Evolutionary conservation across 192 early-diverging fungal species (phyloP), one percentile per base, ranked within the genome.

Genomic region (Coemansia sp.): DNA sequence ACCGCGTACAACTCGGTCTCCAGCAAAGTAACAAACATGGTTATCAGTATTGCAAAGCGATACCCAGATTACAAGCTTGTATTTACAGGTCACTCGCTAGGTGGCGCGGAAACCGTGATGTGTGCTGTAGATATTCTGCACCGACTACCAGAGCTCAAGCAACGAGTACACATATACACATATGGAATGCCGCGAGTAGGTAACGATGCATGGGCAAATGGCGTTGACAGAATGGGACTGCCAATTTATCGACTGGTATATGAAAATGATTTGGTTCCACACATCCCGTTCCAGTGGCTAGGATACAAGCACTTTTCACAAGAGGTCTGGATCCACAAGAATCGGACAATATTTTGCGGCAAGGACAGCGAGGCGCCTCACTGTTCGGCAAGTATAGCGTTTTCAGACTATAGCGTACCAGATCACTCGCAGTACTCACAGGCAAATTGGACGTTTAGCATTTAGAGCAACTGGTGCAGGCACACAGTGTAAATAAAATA

Each of bases 61-160:
- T 70, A 74, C 23, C 78, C 82, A 4, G 32, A 63, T 1, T 74
- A 84, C 66, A 74, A 72, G 50, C n/a, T 84, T 7, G 77, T 84
- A 38, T 79, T 84, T 64, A 80, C 82, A 6, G 82, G 82, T 0
- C 82, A 84, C 37, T 84, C 82, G n/a, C 78, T 84, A 4, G 82
- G 82, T 42, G 82, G 82, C 13, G 82, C 82, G 4, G 72, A 77
- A 58, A 39, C 82, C 5, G 75, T 71, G n/a, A 39, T 84, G 42
- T 77, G 75, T 38, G 78, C 75, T 14, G 74, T 79, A 1, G 78
- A 84, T 42, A 46, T 74, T 8, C 40, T 77, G 46, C 28, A 47
- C 33, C 65, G 44, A 33, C 21, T 40, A 8, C 77, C 82, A 2
- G 66, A 70, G 43, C 53, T 84, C 21, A 69, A 66, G 49, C n/a